Conservation (phyloP, 495 filamentous ascomycete genomes). For the Annulohypoxylon moriforme region DNA sequence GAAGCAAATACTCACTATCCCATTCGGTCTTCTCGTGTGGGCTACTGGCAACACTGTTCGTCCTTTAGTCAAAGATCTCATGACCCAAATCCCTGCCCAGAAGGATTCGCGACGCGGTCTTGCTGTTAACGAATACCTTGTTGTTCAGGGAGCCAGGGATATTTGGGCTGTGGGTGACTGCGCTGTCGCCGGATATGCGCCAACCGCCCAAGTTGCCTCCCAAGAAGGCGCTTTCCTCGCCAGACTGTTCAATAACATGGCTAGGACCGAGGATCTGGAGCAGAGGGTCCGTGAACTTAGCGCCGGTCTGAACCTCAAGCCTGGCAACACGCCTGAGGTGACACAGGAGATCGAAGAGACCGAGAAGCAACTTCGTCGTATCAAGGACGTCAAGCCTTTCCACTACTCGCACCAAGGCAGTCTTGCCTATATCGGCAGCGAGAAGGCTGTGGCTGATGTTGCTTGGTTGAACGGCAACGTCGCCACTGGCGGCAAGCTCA, state of each 20-base stretch:
- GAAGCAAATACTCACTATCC: slow-evolving; percentile 82
- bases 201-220: slow-evolving; percentile 94
- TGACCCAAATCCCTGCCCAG: slow-evolving; percentile 91
- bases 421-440: slow-evolving; percentile 97
- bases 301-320: slow-evolving; percentile 60
- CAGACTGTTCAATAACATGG: slow-evolving; percentile 97
- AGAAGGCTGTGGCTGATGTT: slow-evolving; percentile 97
- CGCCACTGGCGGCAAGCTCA: slow-evolving; percentile 82
- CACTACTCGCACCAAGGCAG: slow-evolving; percentile 97
- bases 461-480: slow-evolving; percentile 98
- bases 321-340: slow-evolving; percentile 68
- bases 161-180: slow-evolving; percentile 89
- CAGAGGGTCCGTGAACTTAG: slow-evolving; percentile 71
- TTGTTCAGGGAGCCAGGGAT: slow-evolving; percentile 95
- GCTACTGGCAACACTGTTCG: slow-evolving; percentile 97
- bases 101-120: slow-evolving; percentile 94
- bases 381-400: slow-evolving; percentile 95
- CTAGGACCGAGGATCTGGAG: slow-evolving; percentile 86
- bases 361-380: slow-evolving; percentile 85
- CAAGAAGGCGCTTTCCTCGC: slow-evolving; percentile 97
- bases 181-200: slow-evolving; percentile 95
- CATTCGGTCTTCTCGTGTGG: slow-evolving; percentile 97
- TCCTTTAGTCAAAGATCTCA: slow-evolving; percentile 87
- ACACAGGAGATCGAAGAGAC: slow-evolving; percentile 83
- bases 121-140: slow-evolving; percentile 97